Conservation (phyloP, 441 rosid genomes). For the Croton setiger region DNA sequence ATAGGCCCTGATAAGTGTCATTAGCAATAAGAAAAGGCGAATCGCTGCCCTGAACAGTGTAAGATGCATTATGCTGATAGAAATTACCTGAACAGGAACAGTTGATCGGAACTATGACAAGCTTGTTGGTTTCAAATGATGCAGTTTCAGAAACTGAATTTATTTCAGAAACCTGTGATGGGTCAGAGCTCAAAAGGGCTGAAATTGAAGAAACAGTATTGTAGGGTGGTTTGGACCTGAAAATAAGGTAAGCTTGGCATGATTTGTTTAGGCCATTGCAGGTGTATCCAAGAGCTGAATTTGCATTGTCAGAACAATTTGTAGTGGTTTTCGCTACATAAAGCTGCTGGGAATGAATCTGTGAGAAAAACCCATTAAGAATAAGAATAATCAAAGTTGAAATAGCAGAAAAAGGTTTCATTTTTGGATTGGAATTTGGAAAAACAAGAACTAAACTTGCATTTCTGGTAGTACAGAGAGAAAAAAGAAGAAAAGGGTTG, state of each 20-base stretch:
- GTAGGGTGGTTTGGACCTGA: constrained; percentile 55
- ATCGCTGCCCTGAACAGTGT: constrained; percentile 33
- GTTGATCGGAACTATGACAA: constrained; percentile 62
- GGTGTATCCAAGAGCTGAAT: constrained; percentile 60
- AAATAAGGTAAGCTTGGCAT: constrained; percentile 55
- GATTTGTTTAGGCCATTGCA: constrained; percentile 61
- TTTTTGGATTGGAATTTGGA: constrained; percentile 14
- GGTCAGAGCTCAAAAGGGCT: constrained; percentile 42
- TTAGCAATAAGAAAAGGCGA: constrained; percentile 39
- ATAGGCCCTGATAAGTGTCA: constrained; percentile 58
- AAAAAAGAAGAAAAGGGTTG: neutral
- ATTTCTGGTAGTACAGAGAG: neutral
- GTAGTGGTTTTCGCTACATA: constrained; percentile 47
- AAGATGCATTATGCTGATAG: constrained; percentile 55
- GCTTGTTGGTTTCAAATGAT: constrained; percentile 36
- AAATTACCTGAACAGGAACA: constrained; percentile 64
- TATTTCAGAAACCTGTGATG: constrained; percentile 42
- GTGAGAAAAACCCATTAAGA: constrained; percentile 17
- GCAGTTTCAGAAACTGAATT: constrained; percentile 42
- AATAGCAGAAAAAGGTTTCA: constrained; percentile 25
- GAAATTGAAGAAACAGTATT: constrained; percentile 51
- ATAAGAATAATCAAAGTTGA: constrained; percentile 11
- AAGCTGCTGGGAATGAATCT: constrained; percentile 59
- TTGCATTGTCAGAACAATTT: constrained; percentile 32
- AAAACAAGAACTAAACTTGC: neutral